Conservation (phyloP, 2,329 filamentous ascomycete genomes). For the Xylariaceae sp. region DNA sequence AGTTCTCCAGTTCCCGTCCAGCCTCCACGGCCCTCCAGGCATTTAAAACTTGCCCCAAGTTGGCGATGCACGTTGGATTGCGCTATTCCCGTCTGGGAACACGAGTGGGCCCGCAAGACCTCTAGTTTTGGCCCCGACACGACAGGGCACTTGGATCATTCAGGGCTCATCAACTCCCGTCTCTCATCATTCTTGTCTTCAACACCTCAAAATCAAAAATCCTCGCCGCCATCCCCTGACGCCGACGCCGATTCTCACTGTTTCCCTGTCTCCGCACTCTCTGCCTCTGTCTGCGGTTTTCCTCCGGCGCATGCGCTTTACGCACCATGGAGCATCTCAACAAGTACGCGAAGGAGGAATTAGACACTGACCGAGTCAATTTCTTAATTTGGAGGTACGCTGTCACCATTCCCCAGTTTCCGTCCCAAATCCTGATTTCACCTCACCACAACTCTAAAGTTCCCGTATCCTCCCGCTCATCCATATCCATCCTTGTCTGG, state of each 20-base stretch:
- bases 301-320: slow-evolving; percentile 10
- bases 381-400: slow-evolving; percentile 68
- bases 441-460: slow-evolving; percentile 1
- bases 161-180: slow-evolving; percentile 30
- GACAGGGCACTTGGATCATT: slow-evolving; percentile 27
- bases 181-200: slow-evolving; percentile 29
- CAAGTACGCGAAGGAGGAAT: slow-evolving; percentile 61
- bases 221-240: slow-evolving; percentile 12
- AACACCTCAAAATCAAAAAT: slow-evolving; percentile 24
- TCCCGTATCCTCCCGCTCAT: neutral
- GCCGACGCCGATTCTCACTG: slow-evolving; percentile 3
- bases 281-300: slow-evolving; percentile 1
- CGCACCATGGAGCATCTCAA: too few species aligned
- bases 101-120: slow-evolving; percentile 20
- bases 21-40: too few species aligned
- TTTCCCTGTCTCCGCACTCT: neutral
- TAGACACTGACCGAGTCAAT: slow-evolving; percentile 65
- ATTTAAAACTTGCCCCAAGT: slow-evolving; percentile 14
- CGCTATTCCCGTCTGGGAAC: slow-evolving; percentile 17
- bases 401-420: slow-evolving; percentile 25
- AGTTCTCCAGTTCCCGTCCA: slow-evolving; percentile 3
- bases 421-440: slow-evolving; percentile 17
- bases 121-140: slow-evolving; percentile 29
- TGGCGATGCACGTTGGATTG: slow-evolving; percentile 23
- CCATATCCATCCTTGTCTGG: slow-evolving; percentile 4